Conservation (phyloP, 805 yeast genomes). For the Kodamaea kaohsiungensis region DNA sequence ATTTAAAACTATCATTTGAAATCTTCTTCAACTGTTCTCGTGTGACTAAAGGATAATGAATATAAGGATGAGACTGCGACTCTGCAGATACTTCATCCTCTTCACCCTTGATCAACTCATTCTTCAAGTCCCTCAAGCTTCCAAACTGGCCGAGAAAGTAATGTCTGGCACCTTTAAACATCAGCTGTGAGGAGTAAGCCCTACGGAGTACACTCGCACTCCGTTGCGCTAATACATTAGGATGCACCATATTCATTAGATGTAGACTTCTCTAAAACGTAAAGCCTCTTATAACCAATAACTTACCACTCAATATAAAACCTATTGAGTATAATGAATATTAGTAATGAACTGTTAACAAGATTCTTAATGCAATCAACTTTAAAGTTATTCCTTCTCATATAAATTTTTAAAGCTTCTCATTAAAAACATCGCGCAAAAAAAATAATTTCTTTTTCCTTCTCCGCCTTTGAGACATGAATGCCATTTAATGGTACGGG, state of each 20-base stretch:
- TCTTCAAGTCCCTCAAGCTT: constrained; percentile 7
- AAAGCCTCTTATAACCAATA: not conserved
- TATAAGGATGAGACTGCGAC: constrained; percentile 38
- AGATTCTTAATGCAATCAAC: not conserved
- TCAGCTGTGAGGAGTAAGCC: constrained; percentile 11
- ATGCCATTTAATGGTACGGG: not conserved
- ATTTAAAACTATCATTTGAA: constrained; percentile 40
- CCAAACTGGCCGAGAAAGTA: constrained; percentile 22
- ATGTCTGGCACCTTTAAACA: constrained; percentile 21
- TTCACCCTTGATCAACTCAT: constrained; percentile 2
- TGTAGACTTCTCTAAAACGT: not conserved
- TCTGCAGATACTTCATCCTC: constrained; percentile 13
- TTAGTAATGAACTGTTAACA: not conserved
- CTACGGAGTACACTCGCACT: not conserved
- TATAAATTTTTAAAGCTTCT: not conserved
- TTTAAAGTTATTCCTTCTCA: not conserved
- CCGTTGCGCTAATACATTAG: not conserved
- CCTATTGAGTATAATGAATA: not conserved
- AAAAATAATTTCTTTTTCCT: not conserved
- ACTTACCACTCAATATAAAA: not conserved
- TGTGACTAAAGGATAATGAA: constrained; percentile 42
- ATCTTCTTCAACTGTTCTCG: constrained; percentile 38
- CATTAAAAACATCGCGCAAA: not conserved
- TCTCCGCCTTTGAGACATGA: not conserved
- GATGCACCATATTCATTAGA: not conserved